Evolutionary conservation across 2,329 filamentous ascomycete species (phyloP), one percentile per base, ranked within the genome.

Genomic region (Knoxdaviesia capensis): DNA sequence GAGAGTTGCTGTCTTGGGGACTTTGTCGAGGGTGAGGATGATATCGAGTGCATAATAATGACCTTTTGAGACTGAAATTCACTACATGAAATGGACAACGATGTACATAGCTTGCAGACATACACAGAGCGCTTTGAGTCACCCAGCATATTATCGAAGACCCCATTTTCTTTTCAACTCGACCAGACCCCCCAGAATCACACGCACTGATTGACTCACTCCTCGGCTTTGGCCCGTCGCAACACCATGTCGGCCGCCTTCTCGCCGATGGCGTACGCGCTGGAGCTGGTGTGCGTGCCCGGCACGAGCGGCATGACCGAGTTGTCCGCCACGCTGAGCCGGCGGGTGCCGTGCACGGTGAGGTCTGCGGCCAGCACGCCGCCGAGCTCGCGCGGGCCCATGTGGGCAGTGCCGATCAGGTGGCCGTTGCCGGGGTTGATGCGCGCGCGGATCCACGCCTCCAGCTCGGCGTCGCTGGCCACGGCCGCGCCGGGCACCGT

Each of bases 221-320:
- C 20, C 20, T 20, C 2, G 20, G 20, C 20, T 20, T 20, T 20
- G 20, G 20, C 20, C 20, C 20, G 20, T 20, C 20, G 20, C 20
- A 20, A 20, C 20, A 20, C 20, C 20, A 20, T 20, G 20, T 20
- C 20, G 20, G 20, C 20, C 20, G 20, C 54, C 51, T 60, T 64
- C 48, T 67, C 64, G 8, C 52, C 63, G 39, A 63, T 51, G 54
- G 60, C 62, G 47, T 66, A 66, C 5, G 65, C 61, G 5, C 56
- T 58, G 43, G 61, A 62, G 47, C 65, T 61, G 29, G 63, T 63
- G 3, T 61, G 55, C 34, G 57, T 61, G 44, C 61, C 57, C 5
- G 59, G 57, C 48, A 61, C 59, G 4, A 61, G 54, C 7, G 60
- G 60, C 32, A 63, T 55, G 6, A 60, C 48, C 5, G 56, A 59